Conservation (phyloP, 345 rosid genomes). For the Lepidium sativum region DNA sequence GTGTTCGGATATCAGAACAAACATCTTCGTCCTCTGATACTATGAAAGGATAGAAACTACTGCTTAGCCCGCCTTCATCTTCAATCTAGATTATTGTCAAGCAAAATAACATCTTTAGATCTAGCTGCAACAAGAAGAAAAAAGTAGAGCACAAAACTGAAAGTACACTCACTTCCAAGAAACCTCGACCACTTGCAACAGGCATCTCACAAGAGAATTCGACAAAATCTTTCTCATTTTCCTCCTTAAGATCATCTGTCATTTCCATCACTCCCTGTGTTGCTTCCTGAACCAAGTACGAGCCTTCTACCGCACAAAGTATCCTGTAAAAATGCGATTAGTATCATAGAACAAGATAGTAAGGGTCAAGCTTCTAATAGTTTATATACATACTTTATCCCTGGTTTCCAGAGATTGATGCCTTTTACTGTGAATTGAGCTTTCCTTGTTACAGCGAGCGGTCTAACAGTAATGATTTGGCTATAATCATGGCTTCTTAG, state of each 20-base stretch:
- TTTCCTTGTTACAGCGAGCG: conserved; percentile 61
- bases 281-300: conserved; percentile 57
- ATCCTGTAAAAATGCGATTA: conserved; percentile 43
- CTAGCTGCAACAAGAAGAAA: not conserved
- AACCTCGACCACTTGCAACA: conserved; percentile 63
- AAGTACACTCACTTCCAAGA: conserved; percentile 64
- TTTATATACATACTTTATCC: conserved; percentile 43
- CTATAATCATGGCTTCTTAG: too few species aligned
- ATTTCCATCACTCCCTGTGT: conserved; percentile 32
- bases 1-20: conserved; percentile 77
- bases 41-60: conserved; percentile 87
- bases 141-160: not conserved
- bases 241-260: conserved; percentile 35
- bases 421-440: conserved; percentile 72
- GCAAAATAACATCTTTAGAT: not conserved
- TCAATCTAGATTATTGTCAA: too few species aligned
- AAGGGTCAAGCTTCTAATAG: not conserved
- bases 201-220: too few species aligned
- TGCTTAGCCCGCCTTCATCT: conserved; percentile 54
- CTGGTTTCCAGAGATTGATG: conserved; percentile 54
- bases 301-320: conserved; percentile 86
- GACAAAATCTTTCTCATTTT: conserved; percentile 41
- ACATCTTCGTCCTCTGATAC: conserved; percentile 71
- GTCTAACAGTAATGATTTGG: conserved; percentile 56
- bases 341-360: not conserved